Conservation (phyloP, 2,329 filamentous ascomycete species). For the Diaporthe longicolla region DNA sequence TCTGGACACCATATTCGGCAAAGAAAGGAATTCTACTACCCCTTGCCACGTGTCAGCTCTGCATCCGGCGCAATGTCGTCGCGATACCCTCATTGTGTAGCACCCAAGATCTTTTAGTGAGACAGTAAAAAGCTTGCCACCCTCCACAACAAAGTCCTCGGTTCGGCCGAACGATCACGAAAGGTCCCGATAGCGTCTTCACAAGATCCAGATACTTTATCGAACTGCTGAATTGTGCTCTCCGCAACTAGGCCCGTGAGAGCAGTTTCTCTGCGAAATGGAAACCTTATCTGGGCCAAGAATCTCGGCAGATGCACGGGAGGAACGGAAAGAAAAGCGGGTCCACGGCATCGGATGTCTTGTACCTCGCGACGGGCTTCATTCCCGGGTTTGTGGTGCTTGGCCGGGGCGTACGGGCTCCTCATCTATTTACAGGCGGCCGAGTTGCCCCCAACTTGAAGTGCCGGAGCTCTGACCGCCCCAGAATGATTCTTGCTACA, state of each 20-base stretch:
- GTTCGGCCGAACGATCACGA: neutral
- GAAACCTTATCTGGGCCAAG: slow-evolving; percentile 18
- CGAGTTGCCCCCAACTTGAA: no score
- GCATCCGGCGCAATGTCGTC: neutral
- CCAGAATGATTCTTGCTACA: neutral
- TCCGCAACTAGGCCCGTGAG: neutral
- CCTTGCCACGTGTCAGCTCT: neutral
- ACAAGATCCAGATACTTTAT: neutral
- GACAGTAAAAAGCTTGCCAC: neutral
- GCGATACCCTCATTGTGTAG: neutral
- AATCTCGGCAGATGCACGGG: slow-evolving; percentile 1
- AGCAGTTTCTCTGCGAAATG: neutral
- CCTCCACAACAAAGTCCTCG: neutral
- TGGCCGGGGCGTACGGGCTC: neutral
- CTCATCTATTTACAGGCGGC: no score
- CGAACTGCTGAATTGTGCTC: neutral
- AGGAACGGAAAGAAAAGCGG: neutral
- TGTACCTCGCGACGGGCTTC: slow-evolving; percentile 1
- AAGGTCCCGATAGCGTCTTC: neutral
- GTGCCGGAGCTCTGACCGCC: neutral
- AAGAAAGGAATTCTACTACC: neutral
- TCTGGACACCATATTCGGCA: neutral
- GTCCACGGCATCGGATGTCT: slow-evolving; percentile 7
- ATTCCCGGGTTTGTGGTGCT: neutral
- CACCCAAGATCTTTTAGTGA: neutral